Conservation (phyloP, 108 stramenopile genomes). For the Stephanodiscus minutulus region DNA sequence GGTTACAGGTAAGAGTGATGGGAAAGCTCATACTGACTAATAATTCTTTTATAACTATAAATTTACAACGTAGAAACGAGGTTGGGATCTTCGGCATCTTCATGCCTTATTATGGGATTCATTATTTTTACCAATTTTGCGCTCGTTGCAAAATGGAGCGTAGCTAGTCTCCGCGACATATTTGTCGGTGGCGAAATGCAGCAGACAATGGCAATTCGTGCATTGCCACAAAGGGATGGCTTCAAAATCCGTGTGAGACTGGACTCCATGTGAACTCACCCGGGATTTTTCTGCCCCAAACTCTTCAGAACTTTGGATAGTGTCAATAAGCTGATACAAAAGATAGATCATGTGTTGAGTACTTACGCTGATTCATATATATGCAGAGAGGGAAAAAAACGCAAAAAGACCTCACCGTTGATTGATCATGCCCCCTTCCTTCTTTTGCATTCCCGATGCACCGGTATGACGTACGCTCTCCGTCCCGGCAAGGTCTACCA, state of each 20-base stretch:
- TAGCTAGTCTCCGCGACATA: slow-evolving; percentile 98
- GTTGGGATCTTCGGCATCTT: slow-evolving; percentile 65
- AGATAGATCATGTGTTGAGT: neutral
- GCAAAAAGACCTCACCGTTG: slow-evolving; percentile 74
- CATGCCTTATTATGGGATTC: slow-evolving; percentile 97
- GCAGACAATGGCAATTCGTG: slow-evolving; percentile 82
- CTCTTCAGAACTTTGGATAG: slow-evolving; percentile 72
- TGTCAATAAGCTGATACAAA: slow-evolving; percentile 58
- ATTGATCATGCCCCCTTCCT: slow-evolving; percentile 98
- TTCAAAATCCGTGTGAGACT: slow-evolving; percentile 97
- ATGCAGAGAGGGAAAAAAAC: neutral
- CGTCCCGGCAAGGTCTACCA: slow-evolving; percentile 63
- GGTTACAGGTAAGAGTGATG: too few species aligned
- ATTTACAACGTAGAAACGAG: slow-evolving; percentile 24
- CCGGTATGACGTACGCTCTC: slow-evolving; percentile 53
- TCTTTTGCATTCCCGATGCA: slow-evolving; percentile 69
- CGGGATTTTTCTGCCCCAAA: slow-evolving; percentile 47
- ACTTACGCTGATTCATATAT: too few species aligned
- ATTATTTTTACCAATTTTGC: slow-evolving; percentile 99
- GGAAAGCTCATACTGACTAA: too few species aligned
- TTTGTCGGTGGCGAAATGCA: slow-evolving; percentile 96
- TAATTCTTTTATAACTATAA: too few species aligned
- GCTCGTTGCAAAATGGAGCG: slow-evolving; percentile 96
- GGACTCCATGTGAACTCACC: slow-evolving; percentile 7
- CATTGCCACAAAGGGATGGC: slow-evolving; percentile 90